Evolutionary conservation across 345 rosid species (phyloP).

Genomic region (rapeseed (Brassica napus)): DNA sequence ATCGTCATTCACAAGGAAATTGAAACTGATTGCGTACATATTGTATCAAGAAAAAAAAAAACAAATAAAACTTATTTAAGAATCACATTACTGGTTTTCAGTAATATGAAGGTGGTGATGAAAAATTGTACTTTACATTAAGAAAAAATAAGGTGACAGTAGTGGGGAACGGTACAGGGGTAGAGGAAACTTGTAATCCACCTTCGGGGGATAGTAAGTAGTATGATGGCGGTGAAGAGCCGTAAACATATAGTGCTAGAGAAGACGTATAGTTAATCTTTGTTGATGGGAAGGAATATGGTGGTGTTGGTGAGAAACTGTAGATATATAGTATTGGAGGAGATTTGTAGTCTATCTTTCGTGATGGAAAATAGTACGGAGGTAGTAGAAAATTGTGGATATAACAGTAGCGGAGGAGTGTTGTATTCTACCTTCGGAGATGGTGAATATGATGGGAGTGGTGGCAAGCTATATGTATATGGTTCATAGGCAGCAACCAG

Average conservation of each 20-base stretch:
- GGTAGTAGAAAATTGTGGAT: not conserved
- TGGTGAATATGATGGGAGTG: not conserved
- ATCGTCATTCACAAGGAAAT: not conserved
- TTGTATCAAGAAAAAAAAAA: not conserved
- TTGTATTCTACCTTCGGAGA: not conserved
- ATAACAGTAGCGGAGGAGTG: not conserved
- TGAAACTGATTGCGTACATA: not conserved
- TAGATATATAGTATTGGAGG: not conserved
- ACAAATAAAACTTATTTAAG: not conserved
- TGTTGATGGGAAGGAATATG: not conserved
- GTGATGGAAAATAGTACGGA: not conserved
- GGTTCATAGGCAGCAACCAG: constrained; percentile 21
- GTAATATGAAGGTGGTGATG: not conserved
- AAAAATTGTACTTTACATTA: no score
- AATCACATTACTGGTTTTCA: not conserved
- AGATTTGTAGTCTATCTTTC: not conserved
- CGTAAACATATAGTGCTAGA: no score
- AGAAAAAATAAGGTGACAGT: no score
- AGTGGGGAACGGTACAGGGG: no score
- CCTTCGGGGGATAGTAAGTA: no score
- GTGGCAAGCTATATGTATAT: not conserved
- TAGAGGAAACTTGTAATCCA: no score
- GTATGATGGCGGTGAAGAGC: no score
- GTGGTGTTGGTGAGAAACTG: not conserved
- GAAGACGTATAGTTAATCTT: not conserved